Evolutionary conservation across 2,329 filamentous ascomycete genomes (phyloP).

Genomic region (Fusarium sp.): DNA sequence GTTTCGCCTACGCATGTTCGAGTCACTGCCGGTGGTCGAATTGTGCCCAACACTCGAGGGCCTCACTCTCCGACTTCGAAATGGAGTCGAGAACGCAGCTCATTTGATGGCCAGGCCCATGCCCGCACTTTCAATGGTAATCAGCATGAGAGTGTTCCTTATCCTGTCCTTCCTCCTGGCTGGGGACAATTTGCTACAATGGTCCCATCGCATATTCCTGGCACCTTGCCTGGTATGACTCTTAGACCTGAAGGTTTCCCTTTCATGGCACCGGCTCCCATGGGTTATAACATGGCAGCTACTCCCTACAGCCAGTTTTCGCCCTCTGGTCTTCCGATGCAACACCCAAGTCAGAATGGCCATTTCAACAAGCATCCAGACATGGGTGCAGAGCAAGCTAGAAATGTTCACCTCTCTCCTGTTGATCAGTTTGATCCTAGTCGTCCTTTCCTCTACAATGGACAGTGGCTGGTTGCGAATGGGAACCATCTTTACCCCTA

Average conservation of each 20-base stretch:
- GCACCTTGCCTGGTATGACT: conserved; percentile 51
- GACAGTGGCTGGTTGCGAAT: conserved; percentile 59
- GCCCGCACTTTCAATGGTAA: conserved; percentile 40
- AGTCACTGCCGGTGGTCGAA: conserved; percentile 75
- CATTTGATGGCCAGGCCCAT: conserved; percentile 41
- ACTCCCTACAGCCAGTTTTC: conserved; percentile 45
- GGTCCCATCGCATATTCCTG: conserved; percentile 51
- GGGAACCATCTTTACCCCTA: conserved; percentile 46
- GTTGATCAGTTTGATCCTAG: conserved; percentile 62
- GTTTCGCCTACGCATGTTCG: conserved; percentile 75
- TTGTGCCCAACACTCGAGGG: conserved; percentile 73
- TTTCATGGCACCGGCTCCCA: conserved; percentile 57
- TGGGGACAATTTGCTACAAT: conserved; percentile 51
- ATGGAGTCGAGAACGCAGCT: conserved; percentile 59
- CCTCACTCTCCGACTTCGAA: conserved; percentile 67
- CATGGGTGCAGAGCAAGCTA: conserved; percentile 51
- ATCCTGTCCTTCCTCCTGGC: conserved; percentile 47
- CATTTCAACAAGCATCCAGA: conserved; percentile 52
- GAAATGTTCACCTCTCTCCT: conserved; percentile 54
- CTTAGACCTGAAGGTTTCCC: conserved; percentile 52
- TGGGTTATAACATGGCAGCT: conserved; percentile 55
- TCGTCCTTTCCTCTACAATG: conserved; percentile 61
- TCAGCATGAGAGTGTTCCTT: conserved; percentile 41
- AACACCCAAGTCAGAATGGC: conserved; percentile 33
- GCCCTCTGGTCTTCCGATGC: conserved; percentile 32